A percentile compares a stretch with the other conserved stretches of the same genome.
These are phyloP conservation scores for Geotrichum cucujoidarum DNA, from an alignment of 1,139 yeast genomes.

Conservation along the genomic window DNA sequence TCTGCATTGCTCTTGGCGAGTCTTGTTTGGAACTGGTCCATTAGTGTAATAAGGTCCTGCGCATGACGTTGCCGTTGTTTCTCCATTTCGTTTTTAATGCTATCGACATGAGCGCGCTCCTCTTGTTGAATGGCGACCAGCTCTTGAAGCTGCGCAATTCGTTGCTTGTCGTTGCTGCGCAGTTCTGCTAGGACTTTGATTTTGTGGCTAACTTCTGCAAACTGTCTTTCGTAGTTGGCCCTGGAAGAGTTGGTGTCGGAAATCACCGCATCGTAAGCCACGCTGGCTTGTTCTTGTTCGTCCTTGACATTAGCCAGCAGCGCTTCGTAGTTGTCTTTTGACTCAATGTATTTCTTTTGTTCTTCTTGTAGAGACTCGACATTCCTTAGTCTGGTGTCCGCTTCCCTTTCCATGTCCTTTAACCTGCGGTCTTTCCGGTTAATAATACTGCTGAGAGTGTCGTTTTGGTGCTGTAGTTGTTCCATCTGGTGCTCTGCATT, in stretches of 20 bases:
- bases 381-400: constrained; percentile 6
- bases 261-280: constrained; percentile 11
- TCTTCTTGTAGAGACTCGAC: constrained; percentile 15
- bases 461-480: constrained; percentile 31
- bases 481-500: constrained; percentile 27
- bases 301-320: constrained; percentile 14
- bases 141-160: constrained; percentile 16
- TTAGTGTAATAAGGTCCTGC: constrained; percentile 20
- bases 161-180: constrained; percentile 24
- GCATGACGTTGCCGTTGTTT: constrained; percentile 25
- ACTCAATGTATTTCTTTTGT: constrained; percentile 14
- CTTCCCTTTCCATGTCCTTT: constrained; percentile 25
- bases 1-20: constrained; percentile 6
- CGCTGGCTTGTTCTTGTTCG: constrained; percentile 25
- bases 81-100: constrained; percentile 24
- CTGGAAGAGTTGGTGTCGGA: constrained; percentile 7
- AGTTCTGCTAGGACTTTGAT: constrained; percentile 18
- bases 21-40: constrained; percentile 5
- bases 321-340: constrained; percentile 13
- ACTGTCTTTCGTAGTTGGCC: constrained; percentile 7
- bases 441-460: constrained; percentile 27
- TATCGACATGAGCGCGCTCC: constrained; percentile 10
- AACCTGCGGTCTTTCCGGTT: constrained; percentile 31
- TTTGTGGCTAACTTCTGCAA: constrained; percentile 7
- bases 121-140: constrained; percentile 10